Evolutionary conservation across 1,284 basidiomycete genomes (phyloP), one percentile per base, ranked within the genome.

Genomic region (Tilletia caries): DNA sequence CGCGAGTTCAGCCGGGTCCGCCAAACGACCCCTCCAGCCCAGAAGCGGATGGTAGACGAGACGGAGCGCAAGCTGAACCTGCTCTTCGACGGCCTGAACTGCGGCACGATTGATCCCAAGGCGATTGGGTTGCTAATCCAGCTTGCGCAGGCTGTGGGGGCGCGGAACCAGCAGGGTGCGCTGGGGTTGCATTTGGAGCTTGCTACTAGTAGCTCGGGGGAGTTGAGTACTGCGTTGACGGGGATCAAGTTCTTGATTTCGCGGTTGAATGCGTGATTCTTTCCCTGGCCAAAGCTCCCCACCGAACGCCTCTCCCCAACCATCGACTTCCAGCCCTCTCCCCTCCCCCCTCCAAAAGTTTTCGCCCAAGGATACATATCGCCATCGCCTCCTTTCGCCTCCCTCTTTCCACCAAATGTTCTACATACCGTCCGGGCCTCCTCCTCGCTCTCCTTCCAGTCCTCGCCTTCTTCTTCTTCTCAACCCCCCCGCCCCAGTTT

Each of bases 71-170:
- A 95, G 33, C 86, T 96, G 79, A 94, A 91, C 82, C 88, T 90
- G 3, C 85, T 97, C 67, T 95, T 95, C 77, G 95, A 97, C 82
- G 90, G 90, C 34, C 85, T 97, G 76, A 97, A 97, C 84, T 95
- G 93, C 81, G 93, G 92, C 76, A 91, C 91, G 6, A 83, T 97
- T 10, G 77, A 81, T 18, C 64, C 74, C 4, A 72, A 77, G 66
- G 72, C 80, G 15, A 71, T 80, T 3, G 75, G 76, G 25, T 71
- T 76, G 44, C 75, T 85, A 27, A 70, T 76, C 67, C 80, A 83
- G 70, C 77, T 85, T 12, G 54, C 50, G 10, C 34, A 25, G 10
- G 76, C 81, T 27, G 76, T 83, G 64, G 76, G 76, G 25, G 76
- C 78, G 46, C 71, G 81, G 27, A 73, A 83, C 71, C 75, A 78